phyloP scores from a whole-genome alignment of 192 early-diverging fungal species.

The Coemansia sp. region DNA sequence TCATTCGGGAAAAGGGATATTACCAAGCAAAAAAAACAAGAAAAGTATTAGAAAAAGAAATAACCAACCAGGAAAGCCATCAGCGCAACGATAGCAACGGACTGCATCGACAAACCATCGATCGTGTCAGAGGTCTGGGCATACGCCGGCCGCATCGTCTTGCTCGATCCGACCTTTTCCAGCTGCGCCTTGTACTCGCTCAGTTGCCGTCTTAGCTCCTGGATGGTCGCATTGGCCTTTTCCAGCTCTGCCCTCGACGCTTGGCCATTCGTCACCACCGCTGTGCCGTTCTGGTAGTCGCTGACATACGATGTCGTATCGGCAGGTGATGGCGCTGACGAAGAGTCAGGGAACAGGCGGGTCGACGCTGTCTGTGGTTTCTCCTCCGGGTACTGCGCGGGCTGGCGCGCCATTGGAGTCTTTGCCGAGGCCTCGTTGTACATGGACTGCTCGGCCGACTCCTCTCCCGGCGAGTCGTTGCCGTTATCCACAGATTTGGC shows the following conservation, averaged over 20 bases:
- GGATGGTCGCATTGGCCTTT: constrained; percentile 38
- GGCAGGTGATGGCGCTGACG: constrained; percentile 28
- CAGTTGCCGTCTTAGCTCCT: constrained; percentile 39
- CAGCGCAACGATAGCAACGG: constrained; percentile 59
- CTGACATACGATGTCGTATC: constrained; percentile 12
- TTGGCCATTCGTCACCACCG: constrained; percentile 12
- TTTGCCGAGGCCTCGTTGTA: constrained; percentile 2
- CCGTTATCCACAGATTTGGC: constrained; percentile 19
- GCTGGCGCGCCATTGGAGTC: background rate
- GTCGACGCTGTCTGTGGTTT: constrained; percentile 12
- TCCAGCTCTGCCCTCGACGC: constrained; percentile 43
- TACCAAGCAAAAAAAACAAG: background rate
- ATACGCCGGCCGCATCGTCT: constrained; percentile 1
- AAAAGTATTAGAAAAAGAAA: constrained; percentile 60
- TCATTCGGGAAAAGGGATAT: background rate
- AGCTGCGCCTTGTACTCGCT: constrained; percentile 28
- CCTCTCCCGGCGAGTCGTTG: constrained; percentile 2
- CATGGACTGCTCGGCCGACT: background rate
- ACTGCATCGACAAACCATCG: constrained; percentile 65
- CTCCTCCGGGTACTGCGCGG: background rate
- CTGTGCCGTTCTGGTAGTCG: constrained; percentile 6
- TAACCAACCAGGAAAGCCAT: constrained; percentile 63
- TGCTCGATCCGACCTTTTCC: constrained; percentile 8
- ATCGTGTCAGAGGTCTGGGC: constrained; percentile 20
- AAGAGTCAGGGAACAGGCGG: constrained; percentile 29